Base-by-base conservation (phyloP, 1,284 basidiomycete genomes). In the Tilletia setariae region DNA sequence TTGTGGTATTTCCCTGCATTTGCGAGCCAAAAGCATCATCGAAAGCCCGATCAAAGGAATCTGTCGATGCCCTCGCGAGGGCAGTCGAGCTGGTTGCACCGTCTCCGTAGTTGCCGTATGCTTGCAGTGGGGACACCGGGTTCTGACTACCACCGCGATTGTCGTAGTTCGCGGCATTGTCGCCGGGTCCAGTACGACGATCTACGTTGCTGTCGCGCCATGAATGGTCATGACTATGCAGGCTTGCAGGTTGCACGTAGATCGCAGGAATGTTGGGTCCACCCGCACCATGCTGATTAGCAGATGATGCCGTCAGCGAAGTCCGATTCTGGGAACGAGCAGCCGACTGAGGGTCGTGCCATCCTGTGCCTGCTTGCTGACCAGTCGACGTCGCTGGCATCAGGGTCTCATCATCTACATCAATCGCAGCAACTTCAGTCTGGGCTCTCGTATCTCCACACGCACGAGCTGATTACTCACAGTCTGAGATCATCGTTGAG, bases 21-120 rank as follows among this genome's bases (percentile, higher is more conserved):
- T 70, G 70, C 2, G 64, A 63, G 2, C 70, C 74, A 23, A 75
- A 75, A 30, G 68, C 74, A 6, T 75, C 74, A 51, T 75, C 74
- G 51, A 73, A 75, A 7, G 72, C 70, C n/a, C 68, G 46, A 19
- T 66, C 63, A 61, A 75, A 75, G 49, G 70, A 70, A 49, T 75
- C 74, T 21, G 64, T 73, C 35, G 71, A 73, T 42, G 68, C 63
- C 47, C 70, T 23, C 21, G 35, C 63, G 1, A 43, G 23, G 1
- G 43, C 43, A 47, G 44, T 28, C 21, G 19, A 3, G 19, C 25
- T 25, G 25, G 21, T 28, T 11, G 19, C 35, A 11, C 25, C 63
- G 32, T 46, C 63, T n/a, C 43, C 63, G 15, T 43, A 61, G 16
- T 2, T 44, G 16, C 2, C 47, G n/a, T 51, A 61, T 19, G 21